Conservation (phyloP, 192 early-diverging fungal genomes). For the Backusella morwellensis region DNA sequence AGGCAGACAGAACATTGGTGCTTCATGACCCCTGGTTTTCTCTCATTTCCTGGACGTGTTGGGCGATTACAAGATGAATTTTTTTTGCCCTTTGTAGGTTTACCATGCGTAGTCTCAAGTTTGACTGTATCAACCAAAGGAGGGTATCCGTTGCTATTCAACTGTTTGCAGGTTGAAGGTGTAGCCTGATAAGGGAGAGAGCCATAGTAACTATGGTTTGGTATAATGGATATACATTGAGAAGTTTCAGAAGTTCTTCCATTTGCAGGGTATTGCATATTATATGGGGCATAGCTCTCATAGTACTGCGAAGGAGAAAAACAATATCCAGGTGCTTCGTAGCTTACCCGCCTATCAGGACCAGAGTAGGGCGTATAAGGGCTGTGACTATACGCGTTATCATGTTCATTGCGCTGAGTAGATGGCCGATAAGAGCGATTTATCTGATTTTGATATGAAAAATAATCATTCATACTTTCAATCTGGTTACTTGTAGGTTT, state of each 20-base stretch:
- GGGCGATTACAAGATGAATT: background rate
- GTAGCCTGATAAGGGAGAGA: background rate
- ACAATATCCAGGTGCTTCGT: background rate
- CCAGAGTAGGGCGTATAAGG: background rate
- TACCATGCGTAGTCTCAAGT: background rate
- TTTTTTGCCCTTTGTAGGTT: background rate
- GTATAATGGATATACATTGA: background rate
- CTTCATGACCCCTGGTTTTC: background rate
- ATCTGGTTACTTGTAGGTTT: background rate
- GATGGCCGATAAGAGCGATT: background rate
- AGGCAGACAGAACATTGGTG: slow-evolving; percentile 17
- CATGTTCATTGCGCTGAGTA: background rate
- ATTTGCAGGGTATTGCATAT: background rate
- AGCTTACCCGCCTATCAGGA: background rate
- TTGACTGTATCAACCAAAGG: background rate
- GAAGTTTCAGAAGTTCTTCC: background rate
- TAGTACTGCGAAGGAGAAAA: background rate
- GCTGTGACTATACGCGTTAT: background rate
- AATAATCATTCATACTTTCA: background rate
- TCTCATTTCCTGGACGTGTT: background rate
- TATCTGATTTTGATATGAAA: background rate
- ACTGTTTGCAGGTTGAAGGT: background rate
- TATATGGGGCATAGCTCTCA: background rate
- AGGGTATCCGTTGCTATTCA: background rate
- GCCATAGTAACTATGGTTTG: background rate